Evolutionary conservation across 2,329 filamentous ascomycete genomes (phyloP), one percentile per base, ranked within the genome.

Genomic region (Fusarium tjaetaba): DNA sequence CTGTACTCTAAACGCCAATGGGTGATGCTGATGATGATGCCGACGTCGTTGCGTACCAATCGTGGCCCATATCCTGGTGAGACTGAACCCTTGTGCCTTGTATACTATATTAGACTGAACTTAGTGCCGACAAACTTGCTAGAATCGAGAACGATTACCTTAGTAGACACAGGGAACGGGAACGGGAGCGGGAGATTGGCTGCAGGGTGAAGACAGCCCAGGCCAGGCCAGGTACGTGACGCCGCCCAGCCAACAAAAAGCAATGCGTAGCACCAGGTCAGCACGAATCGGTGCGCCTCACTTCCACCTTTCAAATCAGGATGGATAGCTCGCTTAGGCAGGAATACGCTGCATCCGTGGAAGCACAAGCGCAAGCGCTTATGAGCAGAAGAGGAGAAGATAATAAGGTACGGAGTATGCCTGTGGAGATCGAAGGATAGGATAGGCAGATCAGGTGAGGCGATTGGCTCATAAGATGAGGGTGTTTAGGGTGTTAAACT

Each of bases 391-490:
- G 58, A 68, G 68, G 57, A 53, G 51, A 43, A 28, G 42, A 56
- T 38, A 58, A 52, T 34, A 13, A 22, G 46, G 51, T 22, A 48
- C 39, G 20, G 20, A 14, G 20, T n/a, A 48, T 34, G 52, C 38
- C n/a, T 63, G 69, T 41, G 64, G 61, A 61, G 57, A 62, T 58
- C 65, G 49, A 39, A 64, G 63, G 61, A 60, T 51, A 61, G 65
- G 55, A 64, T 51, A 60, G 58, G 57, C 38, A 57, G 58, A 36
- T 53, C 67, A 60, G 41, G 38, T 66, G 68, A 60, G 59, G 42
- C 65, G 61, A 75, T 77, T 77, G 75, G 70, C 74, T 69, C 26
- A 70, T 53, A 56, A 63, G 46, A 53, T 28, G 66, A 68, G 72
- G 61, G 59, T 43, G 38, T 39, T 32, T 34, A 28, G n/a, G n/a